Conservation (phyloP, 495 filamentous ascomycete species). For the Neurospora africana region DNA sequence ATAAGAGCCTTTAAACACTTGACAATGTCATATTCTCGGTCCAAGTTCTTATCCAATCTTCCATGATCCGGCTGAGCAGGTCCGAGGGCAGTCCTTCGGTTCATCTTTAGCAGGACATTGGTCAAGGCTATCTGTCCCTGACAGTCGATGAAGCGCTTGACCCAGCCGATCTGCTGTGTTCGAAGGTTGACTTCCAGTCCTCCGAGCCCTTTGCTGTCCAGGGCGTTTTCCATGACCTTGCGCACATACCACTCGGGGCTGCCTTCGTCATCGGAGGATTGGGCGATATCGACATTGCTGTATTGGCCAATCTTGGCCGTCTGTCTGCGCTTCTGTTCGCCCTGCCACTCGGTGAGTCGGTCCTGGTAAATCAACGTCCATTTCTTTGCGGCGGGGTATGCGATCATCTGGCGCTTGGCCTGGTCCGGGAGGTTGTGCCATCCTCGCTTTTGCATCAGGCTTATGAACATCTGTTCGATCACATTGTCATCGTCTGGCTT, state of each 20-base stretch:
- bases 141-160: constrained; percentile 90
- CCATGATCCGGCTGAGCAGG: constrained; percentile 50
- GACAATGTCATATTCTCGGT: constrained; percentile 93
- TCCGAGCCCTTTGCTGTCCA: constrained; percentile 80
- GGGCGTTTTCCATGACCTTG: constrained; percentile 91
- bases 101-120: constrained; percentile 87
- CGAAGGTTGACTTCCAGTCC: constrained; percentile 88
- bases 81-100: constrained; percentile 69
- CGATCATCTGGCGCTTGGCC: constrained; percentile 86
- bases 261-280: constrained; percentile 80
- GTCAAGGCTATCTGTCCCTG: constrained; percentile 95
- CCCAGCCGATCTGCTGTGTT: constrained; percentile 97
- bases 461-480: constrained; percentile 86
- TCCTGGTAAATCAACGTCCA: constrained; percentile 97
- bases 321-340: constrained; percentile 77
- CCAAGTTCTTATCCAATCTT: constrained; percentile 76
- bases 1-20: constrained; percentile 95
- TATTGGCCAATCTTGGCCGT: constrained; percentile 59
- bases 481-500: constrained; percentile 71
- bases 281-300: constrained; percentile 45
- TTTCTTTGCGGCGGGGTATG: constrained; percentile 87
- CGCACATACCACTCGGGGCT: constrained; percentile 97
- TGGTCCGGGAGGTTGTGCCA: constrained; percentile 97
- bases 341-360: constrained; percentile 82
- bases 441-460: constrained; percentile 92